Base-by-base conservation (phyloP, 352 stramenopile species). In the Phytopythium delawarense region DNA sequence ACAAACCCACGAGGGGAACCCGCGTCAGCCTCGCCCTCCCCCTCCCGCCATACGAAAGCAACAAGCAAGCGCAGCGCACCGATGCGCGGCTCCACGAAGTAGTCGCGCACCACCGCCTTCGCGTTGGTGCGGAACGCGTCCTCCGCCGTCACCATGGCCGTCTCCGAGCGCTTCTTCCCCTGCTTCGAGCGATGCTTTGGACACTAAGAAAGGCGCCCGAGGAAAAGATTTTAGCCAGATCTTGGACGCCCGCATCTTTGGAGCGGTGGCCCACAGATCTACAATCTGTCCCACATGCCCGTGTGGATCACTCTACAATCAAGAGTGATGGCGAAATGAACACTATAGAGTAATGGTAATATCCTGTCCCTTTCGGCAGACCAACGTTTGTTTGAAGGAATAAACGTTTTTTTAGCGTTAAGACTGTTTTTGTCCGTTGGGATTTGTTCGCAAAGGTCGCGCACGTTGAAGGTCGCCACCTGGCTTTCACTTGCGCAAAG, bases 41-140 rank as follows among this genome's bases (percentile, higher is more conserved):
- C 48, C 49, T 11, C 11, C 15, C 13, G n/a, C 23, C 23, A 15
- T n/a, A 12, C 8, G 12, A 20, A 32, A 32, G 28, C 28, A 32
- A 32, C 5, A 0, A 32, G 28, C 28, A 32, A 32, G 28, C 28
- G 5, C 28, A 32, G 28, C 51, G 65, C 67, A 94, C 85, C 85
- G 46, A 94, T 87, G 59, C 85, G 79, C 23, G 85, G 85, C 69
- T 94, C 85, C 46, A 94, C 85, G 66, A 89, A 92, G 71, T 94
- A 94, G 72, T 94, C 85, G 53, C 85, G 83, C 67, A 94, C 85
- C 44, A 94, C 85, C 23, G 85, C 85, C 63, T 88, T 76, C 45
- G 82, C 76, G 70, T 94, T 91, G 56, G 71, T 65, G 63, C 87
- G 70, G 72, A 94, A 94, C 59, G 78, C 75, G 58, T 89, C 69